These are phyloP conservation scores for Trametes coccinea DNA, from an alignment of 768 basidiomycete species.

Conservation along the genomic window DNA sequence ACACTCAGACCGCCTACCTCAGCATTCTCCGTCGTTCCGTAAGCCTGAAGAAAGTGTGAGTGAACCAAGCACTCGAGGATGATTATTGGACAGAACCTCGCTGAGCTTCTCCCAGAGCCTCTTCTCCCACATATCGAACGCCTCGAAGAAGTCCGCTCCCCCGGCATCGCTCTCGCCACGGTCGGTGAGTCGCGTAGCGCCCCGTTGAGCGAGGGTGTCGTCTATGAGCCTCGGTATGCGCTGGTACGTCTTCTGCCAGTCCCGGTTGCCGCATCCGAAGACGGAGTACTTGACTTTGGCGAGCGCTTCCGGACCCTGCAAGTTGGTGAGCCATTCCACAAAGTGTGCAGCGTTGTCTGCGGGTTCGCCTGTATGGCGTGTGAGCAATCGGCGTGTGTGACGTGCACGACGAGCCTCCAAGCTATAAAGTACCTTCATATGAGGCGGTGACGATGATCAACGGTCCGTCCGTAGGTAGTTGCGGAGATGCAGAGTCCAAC, in stretches of 20 bases:
- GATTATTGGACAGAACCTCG: conserved; percentile 30
- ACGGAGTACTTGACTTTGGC: conserved; percentile 41
- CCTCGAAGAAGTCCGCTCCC: conserved; percentile 41
- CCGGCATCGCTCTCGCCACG: conserved; percentile 45
- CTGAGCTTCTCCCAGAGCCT: conserved; percentile 38
- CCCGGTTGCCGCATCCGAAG: conserved; percentile 52
- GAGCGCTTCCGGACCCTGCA: conserved; percentile 29
- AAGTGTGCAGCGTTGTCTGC: conserved; percentile 50
- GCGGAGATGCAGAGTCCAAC: conserved; percentile 39
- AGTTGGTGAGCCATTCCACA: conserved; percentile 40
- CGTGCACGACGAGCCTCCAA: neutral
- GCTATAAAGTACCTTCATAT: conserved; percentile 39
- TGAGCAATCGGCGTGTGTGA: conserved; percentile 14
- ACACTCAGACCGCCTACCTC: conserved; percentile 30
- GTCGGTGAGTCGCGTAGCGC: conserved; percentile 38
- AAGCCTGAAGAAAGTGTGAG: conserved; percentile 29
- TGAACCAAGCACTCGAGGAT: neutral
- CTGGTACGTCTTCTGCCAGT: conserved; percentile 50
- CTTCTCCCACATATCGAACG: conserved; percentile 46
- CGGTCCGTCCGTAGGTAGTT: conserved; percentile 44
- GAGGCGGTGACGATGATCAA: conserved; percentile 48
- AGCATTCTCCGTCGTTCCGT: conserved; percentile 24
- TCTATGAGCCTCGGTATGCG: conserved; percentile 46
- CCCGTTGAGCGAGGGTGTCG: conserved; percentile 33
- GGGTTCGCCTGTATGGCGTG: conserved; percentile 38